A percentile compares a stretch with the other conserved stretches of the same genome.
phyloP scores from a whole-genome alignment of 768 basidiomycete species.

The Goffeauzyma gilvescens region DNA sequence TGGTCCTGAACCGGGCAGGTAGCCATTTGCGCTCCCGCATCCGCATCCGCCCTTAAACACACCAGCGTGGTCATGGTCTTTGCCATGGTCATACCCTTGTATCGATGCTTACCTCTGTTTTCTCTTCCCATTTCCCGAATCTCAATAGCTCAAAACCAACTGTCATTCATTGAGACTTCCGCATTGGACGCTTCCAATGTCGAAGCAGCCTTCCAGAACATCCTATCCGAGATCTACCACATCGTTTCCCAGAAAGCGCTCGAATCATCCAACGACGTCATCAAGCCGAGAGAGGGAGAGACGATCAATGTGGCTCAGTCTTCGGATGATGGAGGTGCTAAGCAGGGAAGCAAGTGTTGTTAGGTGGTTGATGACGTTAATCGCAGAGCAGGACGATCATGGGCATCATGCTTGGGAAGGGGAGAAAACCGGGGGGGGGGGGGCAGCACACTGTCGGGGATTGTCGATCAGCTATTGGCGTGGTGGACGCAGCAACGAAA shows the following conservation, averaged over 20 bases:
- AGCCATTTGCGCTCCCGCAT: too few species aligned
- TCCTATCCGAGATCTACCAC: constrained; percentile 89
- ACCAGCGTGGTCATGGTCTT: not conserved
- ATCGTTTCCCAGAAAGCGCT: constrained; percentile 91
- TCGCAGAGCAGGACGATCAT: too few species aligned
- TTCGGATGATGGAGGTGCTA: constrained; percentile 33
- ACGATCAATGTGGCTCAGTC: constrained; percentile 70
- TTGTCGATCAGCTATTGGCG: too few species aligned
- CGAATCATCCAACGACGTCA: constrained; percentile 59
- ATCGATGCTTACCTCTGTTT: not conserved
- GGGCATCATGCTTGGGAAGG: too few species aligned
- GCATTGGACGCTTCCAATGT: constrained; percentile 99
- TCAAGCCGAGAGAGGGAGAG: constrained; percentile 52
- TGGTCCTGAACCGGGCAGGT: not conserved
- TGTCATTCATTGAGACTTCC: constrained; percentile 96
- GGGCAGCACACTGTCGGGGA: too few species aligned
- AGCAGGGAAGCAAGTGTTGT: constrained; percentile 35
- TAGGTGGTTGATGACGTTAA: too few species aligned
- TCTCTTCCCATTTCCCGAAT: not conserved
- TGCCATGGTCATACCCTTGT: not conserved
- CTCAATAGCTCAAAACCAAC: constrained; percentile 56
- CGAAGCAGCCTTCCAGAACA: constrained; percentile 90
- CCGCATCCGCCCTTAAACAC: too few species aligned
- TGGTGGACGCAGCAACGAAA: too few species aligned
- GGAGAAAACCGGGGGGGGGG: too few species aligned